phyloP scores from a whole-genome alignment of 192 early-diverging fungal species.

The Coemansia sp. region DNA sequence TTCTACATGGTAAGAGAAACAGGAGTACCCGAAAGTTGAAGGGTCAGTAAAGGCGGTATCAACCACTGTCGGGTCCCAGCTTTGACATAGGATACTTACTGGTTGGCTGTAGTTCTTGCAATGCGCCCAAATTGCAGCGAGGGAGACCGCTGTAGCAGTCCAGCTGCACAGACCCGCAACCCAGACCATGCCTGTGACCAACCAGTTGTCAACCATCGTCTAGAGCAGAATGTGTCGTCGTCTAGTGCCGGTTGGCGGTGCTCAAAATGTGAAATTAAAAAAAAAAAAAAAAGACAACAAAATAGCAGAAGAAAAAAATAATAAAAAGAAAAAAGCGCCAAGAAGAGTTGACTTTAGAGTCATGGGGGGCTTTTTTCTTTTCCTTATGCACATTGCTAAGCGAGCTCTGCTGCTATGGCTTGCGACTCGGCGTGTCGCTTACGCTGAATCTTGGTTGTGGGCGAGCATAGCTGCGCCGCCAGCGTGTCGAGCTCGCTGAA shows the following conservation, averaged over 20 bases:
- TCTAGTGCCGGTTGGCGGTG: neutral
- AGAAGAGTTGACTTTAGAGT: neutral
- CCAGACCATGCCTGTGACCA: slow-evolving; percentile 49
- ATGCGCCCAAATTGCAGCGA: slow-evolving; percentile 54
- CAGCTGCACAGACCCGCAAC: slow-evolving; percentile 50
- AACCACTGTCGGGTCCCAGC: neutral
- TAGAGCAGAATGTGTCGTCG: neutral
- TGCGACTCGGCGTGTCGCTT: slow-evolving; percentile 34
- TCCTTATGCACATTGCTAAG: neutral
- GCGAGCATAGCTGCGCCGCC: slow-evolving; percentile 34
- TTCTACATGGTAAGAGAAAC: slow-evolving; percentile 38
- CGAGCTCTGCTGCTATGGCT: neutral
- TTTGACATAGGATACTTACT: slow-evolving; percentile 7
- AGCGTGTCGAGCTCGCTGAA: slow-evolving; percentile 46
- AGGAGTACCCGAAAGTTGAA: neutral
- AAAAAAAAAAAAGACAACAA: neutral
- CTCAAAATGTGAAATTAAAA: neutral
- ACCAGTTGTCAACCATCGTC: slow-evolving; percentile 26
- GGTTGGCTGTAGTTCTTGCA: slow-evolving; percentile 59
- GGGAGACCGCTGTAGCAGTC: slow-evolving; percentile 51
- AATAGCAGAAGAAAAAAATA: neutral
- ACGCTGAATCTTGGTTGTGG: slow-evolving; percentile 54
- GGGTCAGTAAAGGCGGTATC: neutral
- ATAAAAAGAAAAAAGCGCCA: neutral
- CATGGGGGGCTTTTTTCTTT: neutral